These are phyloP conservation scores for Colletotrichum incanum DNA, from an alignment of 2,329 filamentous ascomycete genomes.

Conservation along the genomic window DNA sequence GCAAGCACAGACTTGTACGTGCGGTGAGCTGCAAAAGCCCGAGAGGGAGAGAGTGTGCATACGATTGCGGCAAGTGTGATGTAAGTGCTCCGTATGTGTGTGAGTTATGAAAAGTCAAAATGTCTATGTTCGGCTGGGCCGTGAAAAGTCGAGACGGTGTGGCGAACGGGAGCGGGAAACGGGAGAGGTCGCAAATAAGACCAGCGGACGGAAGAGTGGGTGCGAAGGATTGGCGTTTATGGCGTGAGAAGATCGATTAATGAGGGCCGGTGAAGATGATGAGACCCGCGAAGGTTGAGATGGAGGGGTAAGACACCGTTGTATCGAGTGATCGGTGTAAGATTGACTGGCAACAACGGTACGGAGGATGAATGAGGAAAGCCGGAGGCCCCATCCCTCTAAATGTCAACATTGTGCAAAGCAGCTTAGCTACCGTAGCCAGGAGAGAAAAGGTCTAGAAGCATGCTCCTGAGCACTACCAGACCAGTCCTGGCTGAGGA, in stretches of 20 bases:
- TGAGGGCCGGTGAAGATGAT: background rate
- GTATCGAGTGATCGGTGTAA: constrained; percentile 8
- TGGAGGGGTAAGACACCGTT: constrained; percentile 16
- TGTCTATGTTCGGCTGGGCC: constrained; percentile 22
- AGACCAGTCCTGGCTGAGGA: constrained; percentile 16
- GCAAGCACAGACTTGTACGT: constrained; percentile 22
- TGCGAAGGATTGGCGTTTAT: background rate
- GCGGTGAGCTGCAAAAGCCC: background rate
- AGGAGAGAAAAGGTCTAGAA: constrained; percentile 35
- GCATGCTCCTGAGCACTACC: constrained; percentile 29
- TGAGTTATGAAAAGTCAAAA: constrained; percentile 15
- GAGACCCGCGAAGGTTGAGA: constrained; percentile 4
- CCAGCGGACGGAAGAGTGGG: constrained; percentile 16
- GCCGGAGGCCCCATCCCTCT: background rate
- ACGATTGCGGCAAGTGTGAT: constrained; percentile 9
- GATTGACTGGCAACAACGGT: background rate
- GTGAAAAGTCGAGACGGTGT: constrained; percentile 26
- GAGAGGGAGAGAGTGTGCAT: background rate
- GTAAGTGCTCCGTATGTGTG: constrained; percentile 2
- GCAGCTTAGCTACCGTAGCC: constrained; percentile 1
- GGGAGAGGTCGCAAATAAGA: constrained; percentile 7
- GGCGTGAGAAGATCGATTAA: background rate
- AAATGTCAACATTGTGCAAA: constrained; percentile 5
- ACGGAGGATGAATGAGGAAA: constrained; percentile 14
- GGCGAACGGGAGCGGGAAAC: constrained; percentile 21